phyloP scores from a whole-genome alignment of 257 asterid genomes.

The Prunella vulgaris region DNA sequence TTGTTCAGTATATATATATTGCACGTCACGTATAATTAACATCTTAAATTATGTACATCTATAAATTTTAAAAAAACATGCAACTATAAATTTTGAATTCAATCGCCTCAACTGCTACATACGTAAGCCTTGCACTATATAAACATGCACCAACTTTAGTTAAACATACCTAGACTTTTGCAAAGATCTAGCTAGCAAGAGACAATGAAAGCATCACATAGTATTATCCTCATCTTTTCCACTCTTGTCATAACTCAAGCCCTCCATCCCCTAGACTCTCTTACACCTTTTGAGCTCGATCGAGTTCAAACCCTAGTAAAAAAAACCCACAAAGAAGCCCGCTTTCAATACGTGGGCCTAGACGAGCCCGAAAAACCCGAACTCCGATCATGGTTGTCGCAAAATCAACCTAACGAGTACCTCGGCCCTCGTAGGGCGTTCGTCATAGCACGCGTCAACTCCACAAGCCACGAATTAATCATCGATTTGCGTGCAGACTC shows the following conservation, averaged over 20 bases:
- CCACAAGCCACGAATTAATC: conserved; percentile 29
- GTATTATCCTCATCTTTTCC: neutral
- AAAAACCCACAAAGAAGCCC: conserved; percentile 1
- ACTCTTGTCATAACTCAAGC: neutral
- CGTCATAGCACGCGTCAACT: conserved; percentile 25
- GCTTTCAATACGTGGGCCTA: conserved; percentile 32
- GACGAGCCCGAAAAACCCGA: conserved; percentile 27
- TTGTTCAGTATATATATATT: neutral
- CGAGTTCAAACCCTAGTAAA: conserved; percentile 25
- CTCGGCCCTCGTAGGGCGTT: conserved; percentile 32
- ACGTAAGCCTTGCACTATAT: neutral
- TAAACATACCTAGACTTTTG: neutral
- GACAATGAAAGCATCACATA: neutral
- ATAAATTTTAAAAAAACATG: neutral
- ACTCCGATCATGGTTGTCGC: conserved; percentile 25
- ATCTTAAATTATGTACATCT: too few relatives aligned
- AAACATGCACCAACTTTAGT: neutral
- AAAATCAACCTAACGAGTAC: neutral
- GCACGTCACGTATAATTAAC: neutral
- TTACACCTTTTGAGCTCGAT: conserved; percentile 26
- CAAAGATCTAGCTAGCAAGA: neutral
- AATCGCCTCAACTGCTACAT: neutral
- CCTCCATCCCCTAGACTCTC: conserved; percentile 28
- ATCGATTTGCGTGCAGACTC: conserved; percentile 28
- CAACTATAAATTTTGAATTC: neutral